Percentiles rank a stretch among this genome's conserved stretches.
These are phyloP conservation scores for Centaurea solstitialis DNA, from an alignment of 129 eudicot species.

Conservation along the genomic window DNA sequence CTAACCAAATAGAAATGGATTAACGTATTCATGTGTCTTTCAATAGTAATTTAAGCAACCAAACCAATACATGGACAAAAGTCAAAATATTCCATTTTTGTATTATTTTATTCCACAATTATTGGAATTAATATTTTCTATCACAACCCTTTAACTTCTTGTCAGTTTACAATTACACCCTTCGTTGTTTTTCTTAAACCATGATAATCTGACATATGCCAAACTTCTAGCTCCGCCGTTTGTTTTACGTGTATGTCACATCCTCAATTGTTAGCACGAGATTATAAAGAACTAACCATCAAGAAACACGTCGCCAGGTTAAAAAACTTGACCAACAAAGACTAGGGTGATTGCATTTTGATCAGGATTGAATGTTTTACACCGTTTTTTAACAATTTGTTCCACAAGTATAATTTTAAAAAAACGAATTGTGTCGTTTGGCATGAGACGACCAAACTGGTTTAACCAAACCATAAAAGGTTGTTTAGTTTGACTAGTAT, in stretches of 20 bases:
- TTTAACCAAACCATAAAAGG: not conserved
- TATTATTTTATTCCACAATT: slow-evolving; percentile 31
- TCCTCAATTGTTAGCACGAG: not conserved
- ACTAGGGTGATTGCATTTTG: not conserved
- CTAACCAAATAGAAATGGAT: slow-evolving; percentile 12
- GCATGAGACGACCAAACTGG: not conserved
- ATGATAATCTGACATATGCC: not conserved
- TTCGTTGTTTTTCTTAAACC: not conserved
- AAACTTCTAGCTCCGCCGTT: not conserved
- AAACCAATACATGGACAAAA: slow-evolving; percentile 22
- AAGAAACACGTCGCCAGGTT: not conserved
- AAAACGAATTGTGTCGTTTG: no score
- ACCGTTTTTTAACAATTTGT: no score
- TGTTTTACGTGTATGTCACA: not conserved
- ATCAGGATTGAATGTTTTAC: not conserved
- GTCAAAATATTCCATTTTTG: slow-evolving; percentile 16
- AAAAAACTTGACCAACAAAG: not conserved
- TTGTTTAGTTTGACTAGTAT: not conserved
- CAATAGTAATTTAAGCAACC: slow-evolving; percentile 27
- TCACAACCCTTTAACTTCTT: slow-evolving; percentile 18
- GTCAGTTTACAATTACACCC: not conserved
- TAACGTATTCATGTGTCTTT: slow-evolving; percentile 27
- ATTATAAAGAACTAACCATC: not conserved
- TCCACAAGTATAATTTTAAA: no score
- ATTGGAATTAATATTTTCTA: slow-evolving; percentile 9